Evolutionary conservation across 768 basidiomycete genomes (phyloP).

Genomic region (Phylloporus sp.): DNA sequence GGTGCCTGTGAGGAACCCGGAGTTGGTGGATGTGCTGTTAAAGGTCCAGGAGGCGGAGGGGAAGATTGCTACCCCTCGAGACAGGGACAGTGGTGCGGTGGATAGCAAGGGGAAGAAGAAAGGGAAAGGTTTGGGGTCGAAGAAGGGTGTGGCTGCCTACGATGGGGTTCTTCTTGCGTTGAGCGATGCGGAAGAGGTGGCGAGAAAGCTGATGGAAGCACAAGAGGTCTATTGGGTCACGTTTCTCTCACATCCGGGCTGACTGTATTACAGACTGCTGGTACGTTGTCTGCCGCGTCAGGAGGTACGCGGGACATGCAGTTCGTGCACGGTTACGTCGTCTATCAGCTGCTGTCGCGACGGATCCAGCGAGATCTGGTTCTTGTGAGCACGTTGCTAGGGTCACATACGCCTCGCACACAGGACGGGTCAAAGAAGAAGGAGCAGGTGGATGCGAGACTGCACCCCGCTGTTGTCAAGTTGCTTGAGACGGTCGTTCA

Average conservation of each 20-base stretch:
- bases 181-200: constrained; percentile 86
- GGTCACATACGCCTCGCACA: constrained; percentile 35
- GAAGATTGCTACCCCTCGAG: constrained; percentile 42
- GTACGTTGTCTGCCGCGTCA: constrained; percentile 34
- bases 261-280: constrained; percentile 35
- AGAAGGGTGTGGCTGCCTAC: constrained; percentile 79
- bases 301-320: constrained; percentile 64
- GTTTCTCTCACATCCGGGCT: neutral
- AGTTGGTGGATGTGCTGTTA: constrained; percentile 82
- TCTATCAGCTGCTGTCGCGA: constrained; percentile 80
- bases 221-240: constrained; percentile 55
- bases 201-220: constrained; percentile 74
- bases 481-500: constrained; percentile 82
- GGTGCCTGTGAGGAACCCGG: constrained; percentile 84
- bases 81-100: constrained; percentile 23
- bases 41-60: constrained; percentile 76
- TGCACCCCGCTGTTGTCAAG: constrained; percentile 87
- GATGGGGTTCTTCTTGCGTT: constrained; percentile 79
- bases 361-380: constrained; percentile 88
- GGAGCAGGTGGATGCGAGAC: constrained; percentile 58
- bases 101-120: constrained; percentile 32
- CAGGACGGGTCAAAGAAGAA: constrained; percentile 27
- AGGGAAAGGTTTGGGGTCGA: constrained; percentile 43
- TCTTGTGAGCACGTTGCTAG: constrained; percentile 61
- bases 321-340: constrained; percentile 82